phyloP scores from a whole-genome alignment of 352 stramenopile genomes.

The Globisporangium nunn region DNA sequence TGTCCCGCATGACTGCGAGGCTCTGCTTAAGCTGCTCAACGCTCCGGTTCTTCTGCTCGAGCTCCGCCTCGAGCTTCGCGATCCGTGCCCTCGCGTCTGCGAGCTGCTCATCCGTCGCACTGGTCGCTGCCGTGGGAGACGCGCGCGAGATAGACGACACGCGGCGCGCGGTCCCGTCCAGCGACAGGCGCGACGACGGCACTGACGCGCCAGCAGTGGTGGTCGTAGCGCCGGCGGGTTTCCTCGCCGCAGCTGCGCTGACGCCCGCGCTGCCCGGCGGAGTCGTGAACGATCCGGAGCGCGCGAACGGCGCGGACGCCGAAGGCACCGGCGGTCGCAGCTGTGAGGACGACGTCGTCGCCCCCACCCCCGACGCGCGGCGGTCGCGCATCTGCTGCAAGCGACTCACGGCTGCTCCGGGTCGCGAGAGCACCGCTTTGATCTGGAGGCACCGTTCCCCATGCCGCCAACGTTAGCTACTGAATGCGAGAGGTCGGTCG shows the following conservation, averaged over 20 bases:
- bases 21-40: conserved; percentile 68
- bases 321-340: conserved; percentile 11
- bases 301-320: conserved; percentile 7
- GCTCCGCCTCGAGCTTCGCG: conserved; percentile 52
- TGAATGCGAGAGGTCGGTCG: not conserved
- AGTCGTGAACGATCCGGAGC: conserved; percentile 8
- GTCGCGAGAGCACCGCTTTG: conserved; percentile 24
- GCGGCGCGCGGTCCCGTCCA: conserved; percentile 13
- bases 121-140: conserved; percentile 7
- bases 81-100: conserved; percentile 40
- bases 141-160: conserved; percentile 11
- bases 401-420: conserved; percentile 14
- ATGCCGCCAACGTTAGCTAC: not conserved
- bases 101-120: conserved; percentile 34
- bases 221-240: conserved; percentile 3
- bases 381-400: conserved; percentile 27
- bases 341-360: conserved; percentile 1
- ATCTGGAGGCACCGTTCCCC: conserved; percentile 8
- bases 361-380: conserved; percentile 19
- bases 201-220: not conserved
- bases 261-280: conserved; percentile 6
- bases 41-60: conserved; percentile 62
- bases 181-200: conserved; percentile 18
- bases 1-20: conserved; percentile 40
- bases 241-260: conserved; percentile 9